Evolutionary conservation across 257 asterid species (phyloP).

Genomic region (Voacanga thouarsii): DNA sequence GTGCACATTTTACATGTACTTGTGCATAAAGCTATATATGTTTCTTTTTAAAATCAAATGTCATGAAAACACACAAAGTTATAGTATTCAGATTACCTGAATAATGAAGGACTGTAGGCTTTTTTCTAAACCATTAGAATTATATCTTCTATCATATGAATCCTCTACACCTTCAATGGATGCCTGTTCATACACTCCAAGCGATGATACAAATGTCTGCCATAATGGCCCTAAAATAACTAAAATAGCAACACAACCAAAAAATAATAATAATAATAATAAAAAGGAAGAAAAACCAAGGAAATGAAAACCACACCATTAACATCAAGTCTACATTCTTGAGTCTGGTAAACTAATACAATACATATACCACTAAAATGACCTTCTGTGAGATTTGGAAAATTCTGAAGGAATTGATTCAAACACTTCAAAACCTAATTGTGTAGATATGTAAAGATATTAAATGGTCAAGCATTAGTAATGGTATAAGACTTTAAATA

Average conservation of each 20-base stretch:
- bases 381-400: slow-evolving; percentile 63
- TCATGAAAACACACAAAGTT: not conserved
- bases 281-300: too few relatives aligned
- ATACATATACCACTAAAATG: slow-evolving; percentile 51
- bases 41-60: not conserved
- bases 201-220: slow-evolving; percentile 84
- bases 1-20: not conserved
- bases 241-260: slow-evolving; percentile 34
- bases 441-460: not conserved
- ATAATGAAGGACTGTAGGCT: slow-evolving; percentile 87
- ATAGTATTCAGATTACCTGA: slow-evolving; percentile 52
- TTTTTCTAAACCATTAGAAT: slow-evolving; percentile 88
- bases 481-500: not conserved
- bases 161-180: slow-evolving; percentile 78
- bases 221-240: slow-evolving; percentile 85
- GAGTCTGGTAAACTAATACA: slow-evolving; percentile 1
- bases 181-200: slow-evolving; percentile 72
- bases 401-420: slow-evolving; percentile 81
- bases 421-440: slow-evolving; percentile 87
- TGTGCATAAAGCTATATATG: not conserved
- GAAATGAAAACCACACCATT: slow-evolving; percentile 11
- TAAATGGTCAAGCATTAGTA: not conserved
- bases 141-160: slow-evolving; percentile 90
- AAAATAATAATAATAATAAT: too few relatives aligned
- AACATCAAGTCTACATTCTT: not conserved